Evolutionary conservation across 2,329 filamentous ascomycete species (phyloP), one percentile per base, ranked within the genome.

Genomic region (Podosphaera leucotricha): DNA sequence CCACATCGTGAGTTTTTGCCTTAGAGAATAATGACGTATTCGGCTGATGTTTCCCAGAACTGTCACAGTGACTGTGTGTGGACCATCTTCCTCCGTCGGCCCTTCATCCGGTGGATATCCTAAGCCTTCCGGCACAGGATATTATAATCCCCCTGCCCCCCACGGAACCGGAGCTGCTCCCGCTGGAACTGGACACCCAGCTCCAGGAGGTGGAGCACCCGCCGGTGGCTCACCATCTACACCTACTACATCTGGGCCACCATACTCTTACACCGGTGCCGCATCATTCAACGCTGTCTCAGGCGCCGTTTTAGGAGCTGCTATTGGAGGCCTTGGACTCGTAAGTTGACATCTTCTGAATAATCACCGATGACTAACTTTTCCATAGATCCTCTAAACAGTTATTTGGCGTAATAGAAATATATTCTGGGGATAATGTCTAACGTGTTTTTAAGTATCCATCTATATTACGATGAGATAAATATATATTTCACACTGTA

Each of bases 241-340:
- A 7, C 39, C 53, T 13, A 50, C 46, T 20, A 26, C 50, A 13
- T 54, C 53, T 30, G 49, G 53, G 20, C 49, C 46, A 38, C 55
- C 54, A 46, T 52, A 33, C 46, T 55, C 50, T 22, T 50, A 49
- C 19, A 54, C 50, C 41, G 55, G 53, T 47, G 57, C 50, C 42
- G 56, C 53, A 40, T 48, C 48, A 39, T 42, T 54, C 10, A 53
- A 56, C 43, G 49, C 51, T 43, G 52, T 49, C 42, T 56, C 55
- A 38, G 55, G 52, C 24, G 42, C 57, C 38, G 56, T 52, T 46
- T 51, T 58, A 49, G 47, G 57, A 45, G 49, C 57, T 49, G 56
- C 11, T 13, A 3, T 54, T 47, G 56, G 53, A 48, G 55, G 53
- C 52, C 49, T 59, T 45, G 56, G 55, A 52, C 55, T 58, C 38